These are phyloP conservation scores for Phytophthora parvispora DNA, from an alignment of 352 stramenopile genomes.

Conservation along the genomic window DNA sequence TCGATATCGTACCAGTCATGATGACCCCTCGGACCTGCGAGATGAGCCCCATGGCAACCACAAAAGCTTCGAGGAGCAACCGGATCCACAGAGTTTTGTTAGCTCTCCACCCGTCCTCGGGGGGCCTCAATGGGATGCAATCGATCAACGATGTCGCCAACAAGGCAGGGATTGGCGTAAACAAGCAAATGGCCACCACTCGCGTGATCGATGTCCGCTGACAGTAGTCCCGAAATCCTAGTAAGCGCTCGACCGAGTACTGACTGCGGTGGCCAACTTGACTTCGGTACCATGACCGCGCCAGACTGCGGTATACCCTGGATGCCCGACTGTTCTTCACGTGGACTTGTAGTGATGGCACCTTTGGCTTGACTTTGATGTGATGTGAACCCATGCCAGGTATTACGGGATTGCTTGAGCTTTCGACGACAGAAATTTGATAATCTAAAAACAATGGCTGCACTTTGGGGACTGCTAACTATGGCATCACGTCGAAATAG, in stretches of 20 bases:
- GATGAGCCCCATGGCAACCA: constrained; percentile 9
- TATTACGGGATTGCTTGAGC: too few relatives aligned
- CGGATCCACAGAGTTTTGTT: constrained; percentile 27
- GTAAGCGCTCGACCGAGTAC: constrained; percentile 12
- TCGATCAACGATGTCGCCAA: constrained; percentile 7
- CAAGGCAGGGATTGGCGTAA: constrained; percentile 18
- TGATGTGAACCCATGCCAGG: too few relatives aligned
- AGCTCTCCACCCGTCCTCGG: constrained; percentile 11
- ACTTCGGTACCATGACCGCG: not conserved
- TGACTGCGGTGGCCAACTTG: constrained; percentile 17
- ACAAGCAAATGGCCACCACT: not conserved
- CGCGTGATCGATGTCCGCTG: constrained; percentile 9
- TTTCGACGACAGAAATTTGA: too few relatives aligned
- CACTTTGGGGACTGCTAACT: too few relatives aligned
- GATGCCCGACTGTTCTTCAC: too few relatives aligned
- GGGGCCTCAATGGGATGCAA: constrained; percentile 19
- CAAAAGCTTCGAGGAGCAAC: constrained; percentile 2
- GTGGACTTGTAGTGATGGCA: too few relatives aligned
- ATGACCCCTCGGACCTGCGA: constrained; percentile 14
- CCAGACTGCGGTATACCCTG: too few relatives aligned
- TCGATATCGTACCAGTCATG: not conserved
- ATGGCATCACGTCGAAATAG: too few relatives aligned
- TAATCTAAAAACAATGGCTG: too few relatives aligned
- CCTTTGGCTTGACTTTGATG: too few relatives aligned
- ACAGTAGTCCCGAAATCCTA: constrained; percentile 13